These are phyloP conservation scores for Sclerotinia subarctica DNA, from an alignment of 2,329 filamentous ascomycete genomes.

Conservation along the genomic window DNA sequence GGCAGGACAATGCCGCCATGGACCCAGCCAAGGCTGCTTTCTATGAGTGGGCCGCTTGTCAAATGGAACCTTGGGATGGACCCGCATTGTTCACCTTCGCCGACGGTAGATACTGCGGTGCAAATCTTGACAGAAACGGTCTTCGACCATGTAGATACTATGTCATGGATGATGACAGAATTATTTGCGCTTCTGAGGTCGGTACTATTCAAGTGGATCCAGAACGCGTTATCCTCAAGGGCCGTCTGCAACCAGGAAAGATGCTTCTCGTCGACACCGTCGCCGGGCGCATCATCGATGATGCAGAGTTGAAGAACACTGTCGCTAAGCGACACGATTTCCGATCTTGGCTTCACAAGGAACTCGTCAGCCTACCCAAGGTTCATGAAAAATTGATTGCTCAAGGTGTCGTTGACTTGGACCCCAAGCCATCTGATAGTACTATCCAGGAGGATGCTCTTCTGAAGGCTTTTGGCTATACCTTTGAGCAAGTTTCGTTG, in stretches of 20 bases:
- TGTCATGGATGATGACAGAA: conserved; percentile 92
- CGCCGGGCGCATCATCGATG: conserved; percentile 88
- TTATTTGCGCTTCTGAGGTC: conserved; percentile 95
- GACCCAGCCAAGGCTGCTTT: conserved; percentile 94
- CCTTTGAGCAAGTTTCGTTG: conserved; percentile 89
- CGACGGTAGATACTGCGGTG: conserved; percentile 93
- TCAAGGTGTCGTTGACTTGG: conserved; percentile 60
- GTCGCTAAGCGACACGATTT: conserved; percentile 88
- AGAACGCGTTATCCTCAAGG: conserved; percentile 87
- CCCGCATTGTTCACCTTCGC: conserved; percentile 96
- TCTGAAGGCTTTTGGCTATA: conserved; percentile 86
- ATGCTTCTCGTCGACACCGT: conserved; percentile 96
- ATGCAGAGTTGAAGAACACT: conserved; percentile 83
- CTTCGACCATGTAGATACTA: conserved; percentile 95
- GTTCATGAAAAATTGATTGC: conserved; percentile 61
- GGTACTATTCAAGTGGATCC: conserved; percentile 90
- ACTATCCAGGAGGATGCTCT: conserved; percentile 81
- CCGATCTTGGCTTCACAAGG: conserved; percentile 79
- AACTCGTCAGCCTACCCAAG: conserved; percentile 77
- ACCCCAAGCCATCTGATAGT: conserved; percentile 62
- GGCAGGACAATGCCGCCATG: conserved; percentile 91
- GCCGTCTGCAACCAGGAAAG: conserved; percentile 86
- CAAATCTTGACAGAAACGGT: conserved; percentile 93
- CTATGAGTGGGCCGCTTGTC: conserved; percentile 97
- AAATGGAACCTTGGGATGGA: conserved; percentile 99